phyloP scores from a whole-genome alignment of 345 rosid genomes.

The Salix viminalis region DNA sequence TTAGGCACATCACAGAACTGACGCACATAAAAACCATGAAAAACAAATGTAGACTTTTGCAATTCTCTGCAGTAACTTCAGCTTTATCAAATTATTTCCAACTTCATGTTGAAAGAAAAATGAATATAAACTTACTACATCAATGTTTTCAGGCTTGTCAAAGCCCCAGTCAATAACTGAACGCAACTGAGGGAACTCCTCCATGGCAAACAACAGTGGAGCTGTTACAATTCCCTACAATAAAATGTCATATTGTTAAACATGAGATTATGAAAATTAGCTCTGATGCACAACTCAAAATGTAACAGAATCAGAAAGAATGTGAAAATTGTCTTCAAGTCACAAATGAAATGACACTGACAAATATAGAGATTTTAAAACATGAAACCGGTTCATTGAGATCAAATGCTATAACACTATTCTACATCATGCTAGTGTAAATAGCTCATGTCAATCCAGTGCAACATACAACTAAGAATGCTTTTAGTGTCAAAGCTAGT shows the following conservation, averaged over 20 bases:
- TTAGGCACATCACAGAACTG: neutral
- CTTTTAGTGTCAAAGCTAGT: neutral
- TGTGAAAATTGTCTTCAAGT: neutral
- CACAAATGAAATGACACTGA: neutral
- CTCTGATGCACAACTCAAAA: neutral
- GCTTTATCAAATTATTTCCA: too few relatives aligned
- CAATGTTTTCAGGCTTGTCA: constrained; percentile 55
- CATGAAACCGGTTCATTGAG: neutral
- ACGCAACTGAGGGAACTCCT: constrained; percentile 78
- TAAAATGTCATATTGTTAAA: neutral
- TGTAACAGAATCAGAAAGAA: neutral
- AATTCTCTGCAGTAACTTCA: neutral
- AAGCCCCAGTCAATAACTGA: constrained; percentile 58
- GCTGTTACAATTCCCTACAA: constrained; percentile 76
- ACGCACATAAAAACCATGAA: neutral
- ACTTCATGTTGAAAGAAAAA: too few relatives aligned
- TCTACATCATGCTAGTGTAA: neutral
- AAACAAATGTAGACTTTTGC: neutral
- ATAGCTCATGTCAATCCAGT: neutral
- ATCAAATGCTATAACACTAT: too few relatives aligned
- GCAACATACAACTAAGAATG: neutral
- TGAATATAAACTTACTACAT: constrained; percentile 34
- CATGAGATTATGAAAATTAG: neutral
- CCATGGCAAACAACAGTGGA: constrained; percentile 79
- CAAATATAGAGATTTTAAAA: neutral